A percentile compares a stretch with the other conserved stretches of the same genome.
These are phyloP conservation scores for Kalmusia sp. DNA, from an alignment of 2,329 filamentous ascomycete genomes.

Conservation along the genomic window DNA sequence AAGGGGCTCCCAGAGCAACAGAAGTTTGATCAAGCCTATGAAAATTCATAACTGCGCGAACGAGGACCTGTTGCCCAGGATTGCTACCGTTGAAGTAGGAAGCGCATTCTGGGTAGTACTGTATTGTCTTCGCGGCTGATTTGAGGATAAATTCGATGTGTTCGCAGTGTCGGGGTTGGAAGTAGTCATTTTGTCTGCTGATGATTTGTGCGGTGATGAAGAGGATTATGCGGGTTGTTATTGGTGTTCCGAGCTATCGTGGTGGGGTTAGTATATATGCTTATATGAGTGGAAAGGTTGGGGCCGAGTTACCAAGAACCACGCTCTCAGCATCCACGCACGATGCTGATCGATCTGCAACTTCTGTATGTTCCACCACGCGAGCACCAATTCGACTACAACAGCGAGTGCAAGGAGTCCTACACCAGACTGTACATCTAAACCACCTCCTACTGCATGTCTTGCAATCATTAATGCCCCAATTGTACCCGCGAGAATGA, in stretches of 20 bases:
- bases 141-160: slow-evolving; percentile 54
- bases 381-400: slow-evolving; percentile 52
- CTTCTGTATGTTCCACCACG: slow-evolving; percentile 64
- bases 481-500: slow-evolving; percentile 55
- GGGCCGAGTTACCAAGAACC: slow-evolving; percentile 31
- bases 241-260: slow-evolving; percentile 56
- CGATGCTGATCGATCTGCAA: slow-evolving; percentile 60
- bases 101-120: slow-evolving; percentile 55
- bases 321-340: slow-evolving; percentile 38
- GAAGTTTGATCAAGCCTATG: neutral
- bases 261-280: slow-evolving; percentile 6
- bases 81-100: slow-evolving; percentile 47
- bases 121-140: slow-evolving; percentile 8
- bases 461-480: slow-evolving; percentile 63
- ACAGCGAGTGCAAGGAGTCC: slow-evolving; percentile 57
- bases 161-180: slow-evolving; percentile 54
- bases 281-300: neutral
- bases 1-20: neutral
- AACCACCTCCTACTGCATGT: slow-evolving; percentile 61
- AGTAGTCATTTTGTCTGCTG: slow-evolving; percentile 42
- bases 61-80: slow-evolving; percentile 22
- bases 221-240: slow-evolving; percentile 60
- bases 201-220: slow-evolving; percentile 52
- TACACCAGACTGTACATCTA: slow-evolving; percentile 57
- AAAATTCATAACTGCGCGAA: slow-evolving; percentile 22